Evolutionary conservation across 352 stramenopile species (phyloP).

Genomic region (Phytophthora hibernalis): DNA sequence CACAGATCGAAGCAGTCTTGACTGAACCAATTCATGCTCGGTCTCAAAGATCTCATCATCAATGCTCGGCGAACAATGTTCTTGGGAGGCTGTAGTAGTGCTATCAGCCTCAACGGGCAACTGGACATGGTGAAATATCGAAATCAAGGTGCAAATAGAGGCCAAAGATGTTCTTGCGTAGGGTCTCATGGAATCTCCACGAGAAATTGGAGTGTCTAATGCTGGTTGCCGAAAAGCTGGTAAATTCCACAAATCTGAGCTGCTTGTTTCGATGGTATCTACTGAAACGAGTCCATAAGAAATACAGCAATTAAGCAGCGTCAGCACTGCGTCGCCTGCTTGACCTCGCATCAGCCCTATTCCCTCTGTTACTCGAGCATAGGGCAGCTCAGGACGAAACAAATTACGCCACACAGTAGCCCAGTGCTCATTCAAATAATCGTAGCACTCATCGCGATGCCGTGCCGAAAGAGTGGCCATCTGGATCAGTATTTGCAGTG

Average conservation of each 20-base stretch:
- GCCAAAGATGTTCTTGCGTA: constrained; percentile 44
- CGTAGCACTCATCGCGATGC: constrained; percentile 38
- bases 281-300: constrained; percentile 51
- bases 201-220: constrained; percentile 24
- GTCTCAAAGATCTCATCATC: constrained; percentile 23
- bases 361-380: constrained; percentile 52
- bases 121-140: constrained; percentile 41
- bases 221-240: constrained; percentile 49
- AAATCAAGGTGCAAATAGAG: constrained; percentile 41
- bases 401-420: constrained; percentile 53
- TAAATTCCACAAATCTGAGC: constrained; percentile 49
- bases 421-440: constrained; percentile 57
- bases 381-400: constrained; percentile 63
- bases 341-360: constrained; percentile 49
- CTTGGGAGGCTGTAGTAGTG: constrained; percentile 5
- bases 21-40: constrained; percentile 26
- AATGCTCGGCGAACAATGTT: not conserved
- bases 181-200: constrained; percentile 36
- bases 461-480: constrained; percentile 48
- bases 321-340: constrained; percentile 59
- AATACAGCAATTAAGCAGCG: constrained; percentile 55
- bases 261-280: constrained; percentile 39
- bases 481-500: constrained; percentile 57
- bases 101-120: constrained; percentile 18
- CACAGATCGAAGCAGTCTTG: constrained; percentile 41